Percentiles rank a stretch among this genome's conserved stretches.
Conservation (phyloP, 2,329 filamentous ascomycete genomes). For the Ascochyta lentis region DNA sequence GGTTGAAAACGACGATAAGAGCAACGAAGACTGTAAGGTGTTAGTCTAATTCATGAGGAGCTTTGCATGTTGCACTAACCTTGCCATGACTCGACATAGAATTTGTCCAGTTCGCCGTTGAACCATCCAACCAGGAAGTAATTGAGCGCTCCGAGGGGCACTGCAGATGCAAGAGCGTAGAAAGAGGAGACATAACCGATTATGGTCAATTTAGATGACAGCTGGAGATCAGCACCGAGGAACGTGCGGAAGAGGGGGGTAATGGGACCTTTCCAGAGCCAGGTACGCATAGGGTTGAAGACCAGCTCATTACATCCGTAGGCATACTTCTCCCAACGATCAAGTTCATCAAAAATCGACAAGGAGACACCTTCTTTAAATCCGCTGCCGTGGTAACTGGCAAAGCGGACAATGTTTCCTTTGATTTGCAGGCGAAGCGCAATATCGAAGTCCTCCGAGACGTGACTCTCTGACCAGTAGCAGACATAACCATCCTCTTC, state of each 20-base stretch:
- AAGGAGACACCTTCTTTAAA: conserved; percentile 76
- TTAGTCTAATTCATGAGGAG: neutral
- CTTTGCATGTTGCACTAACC: conserved; percentile 28
- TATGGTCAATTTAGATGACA: conserved; percentile 72
- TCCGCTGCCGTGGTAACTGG: conserved; percentile 68
- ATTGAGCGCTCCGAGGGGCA: conserved; percentile 68
- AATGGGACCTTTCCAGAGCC: conserved; percentile 67
- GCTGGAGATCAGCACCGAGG: conserved; percentile 64
- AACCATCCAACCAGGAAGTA: conserved; percentile 75
- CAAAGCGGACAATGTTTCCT: conserved; percentile 71
- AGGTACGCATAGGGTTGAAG: conserved; percentile 68
- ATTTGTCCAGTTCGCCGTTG: conserved; percentile 76
- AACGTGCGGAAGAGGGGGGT: conserved; percentile 68
- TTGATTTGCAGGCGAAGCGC: conserved; percentile 71
- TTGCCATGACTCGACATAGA: conserved; percentile 76
- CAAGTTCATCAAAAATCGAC: conserved; percentile 73
- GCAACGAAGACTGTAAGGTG: conserved; percentile 53
- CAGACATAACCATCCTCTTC: conserved; percentile 66
- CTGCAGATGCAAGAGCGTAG: conserved; percentile 70
- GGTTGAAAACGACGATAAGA: conserved; percentile 68
- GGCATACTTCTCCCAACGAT: conserved; percentile 61
- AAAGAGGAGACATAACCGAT: conserved; percentile 72
- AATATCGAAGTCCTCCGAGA: conserved; percentile 79
- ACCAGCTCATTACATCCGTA: conserved; percentile 73
- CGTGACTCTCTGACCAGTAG: conserved; percentile 75